Conservation (phyloP, 75 land plant genomes). For the Cupressus sempervirens region DNA sequence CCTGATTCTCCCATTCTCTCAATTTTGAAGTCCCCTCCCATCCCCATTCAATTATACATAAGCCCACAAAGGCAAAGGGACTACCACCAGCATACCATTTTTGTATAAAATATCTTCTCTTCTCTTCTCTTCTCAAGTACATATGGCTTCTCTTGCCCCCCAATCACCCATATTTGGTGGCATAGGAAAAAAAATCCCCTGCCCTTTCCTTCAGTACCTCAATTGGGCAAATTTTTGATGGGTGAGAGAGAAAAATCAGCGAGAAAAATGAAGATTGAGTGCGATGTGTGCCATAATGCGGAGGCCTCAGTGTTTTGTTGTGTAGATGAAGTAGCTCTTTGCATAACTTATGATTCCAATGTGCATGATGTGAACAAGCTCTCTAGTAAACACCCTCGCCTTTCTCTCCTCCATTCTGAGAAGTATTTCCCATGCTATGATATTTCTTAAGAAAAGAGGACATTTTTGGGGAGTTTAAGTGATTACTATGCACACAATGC, state of each 20-base stretch:
- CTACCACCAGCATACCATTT: not conserved
- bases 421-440: conserved; percentile 44
- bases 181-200: not conserved
- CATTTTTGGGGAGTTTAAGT: no score
- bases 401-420: conserved; percentile 29
- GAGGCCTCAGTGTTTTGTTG: conserved; percentile 63
- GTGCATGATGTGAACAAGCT: conserved; percentile 79
- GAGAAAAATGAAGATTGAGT: conserved; percentile 69
- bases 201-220: not conserved
- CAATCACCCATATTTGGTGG: not conserved
- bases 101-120: not conserved
- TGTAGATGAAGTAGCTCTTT: conserved; percentile 83
- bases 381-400: conserved; percentile 58
- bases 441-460: no score
- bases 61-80: no score
- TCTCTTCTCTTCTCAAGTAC: no score
- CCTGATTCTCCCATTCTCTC: not conserved
- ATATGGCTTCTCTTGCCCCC: no score
- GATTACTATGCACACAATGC: no score
- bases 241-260: not conserved
- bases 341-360: conserved; percentile 46
- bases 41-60: no score
- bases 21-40: not conserved
- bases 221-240: not conserved
- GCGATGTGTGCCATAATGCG: conserved; percentile 50